Evolutionary conservation across 305 asterid genomes (phyloP).

Genomic region (Fraxinus baroniana): DNA sequence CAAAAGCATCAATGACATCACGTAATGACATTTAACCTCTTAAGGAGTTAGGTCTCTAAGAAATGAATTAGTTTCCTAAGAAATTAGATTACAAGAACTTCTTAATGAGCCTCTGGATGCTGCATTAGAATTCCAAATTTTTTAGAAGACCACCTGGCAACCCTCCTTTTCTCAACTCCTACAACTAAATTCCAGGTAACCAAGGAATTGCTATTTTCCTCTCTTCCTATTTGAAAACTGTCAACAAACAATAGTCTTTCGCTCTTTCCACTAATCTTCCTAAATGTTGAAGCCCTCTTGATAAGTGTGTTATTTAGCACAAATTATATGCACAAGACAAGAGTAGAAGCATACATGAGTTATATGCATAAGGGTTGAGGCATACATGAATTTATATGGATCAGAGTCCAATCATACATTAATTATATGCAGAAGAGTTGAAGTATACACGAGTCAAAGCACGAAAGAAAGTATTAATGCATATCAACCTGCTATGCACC

Average conservation of each 20-base stretch:
- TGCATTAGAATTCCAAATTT: background rate
- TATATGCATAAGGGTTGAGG: background rate
- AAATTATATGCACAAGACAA: background rate
- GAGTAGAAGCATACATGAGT: background rate
- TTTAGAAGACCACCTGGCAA: background rate
- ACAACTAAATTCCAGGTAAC: no score
- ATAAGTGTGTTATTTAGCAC: background rate
- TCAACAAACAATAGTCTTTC: background rate
- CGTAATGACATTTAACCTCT: background rate
- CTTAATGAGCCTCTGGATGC: background rate
- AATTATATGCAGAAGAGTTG: background rate
- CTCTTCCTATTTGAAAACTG: background rate
- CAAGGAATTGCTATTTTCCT: background rate
- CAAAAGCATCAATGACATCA: slow-evolving; percentile 5
- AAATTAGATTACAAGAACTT: background rate
- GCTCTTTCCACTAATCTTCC: background rate
- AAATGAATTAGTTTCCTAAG: background rate
- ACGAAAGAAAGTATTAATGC: slow-evolving; percentile 7
- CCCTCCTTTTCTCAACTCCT: no score
- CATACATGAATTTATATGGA: background rate
- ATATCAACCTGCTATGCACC: slow-evolving; percentile 82
- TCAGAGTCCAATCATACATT: background rate
- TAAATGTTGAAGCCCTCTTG: background rate
- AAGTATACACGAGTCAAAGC: background rate
- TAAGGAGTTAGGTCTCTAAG: background rate